A percentile compares a stretch with the other conserved stretches of the same genome.
Evolutionary conservation across 2,329 filamentous ascomycete species (phyloP).

Genomic region (Botryotinia narcissicola): DNA sequence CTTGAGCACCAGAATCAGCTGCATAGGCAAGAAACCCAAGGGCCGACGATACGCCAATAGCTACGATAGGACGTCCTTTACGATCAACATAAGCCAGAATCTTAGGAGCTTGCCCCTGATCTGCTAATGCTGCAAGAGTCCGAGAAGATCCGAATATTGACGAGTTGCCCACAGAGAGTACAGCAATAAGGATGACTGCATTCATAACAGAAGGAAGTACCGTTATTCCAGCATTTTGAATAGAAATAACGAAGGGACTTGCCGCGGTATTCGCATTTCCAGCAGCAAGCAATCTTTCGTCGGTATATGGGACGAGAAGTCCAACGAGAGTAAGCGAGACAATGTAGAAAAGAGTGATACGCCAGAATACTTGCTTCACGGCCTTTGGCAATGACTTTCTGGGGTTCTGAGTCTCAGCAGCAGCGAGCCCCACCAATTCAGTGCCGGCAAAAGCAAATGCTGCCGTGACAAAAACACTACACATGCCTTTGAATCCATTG

Average conservation of each 20-base stretch:
- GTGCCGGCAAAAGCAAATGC: constrained; percentile 76
- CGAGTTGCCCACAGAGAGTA: constrained; percentile 88
- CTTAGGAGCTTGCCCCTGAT: constrained; percentile 78
- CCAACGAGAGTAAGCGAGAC: constrained; percentile 79
- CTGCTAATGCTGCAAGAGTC: constrained; percentile 84
- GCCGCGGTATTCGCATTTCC: constrained; percentile 65
- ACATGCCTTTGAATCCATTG: constrained; percentile 81
- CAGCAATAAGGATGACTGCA: constrained; percentile 86
- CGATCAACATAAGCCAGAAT: constrained; percentile 80
- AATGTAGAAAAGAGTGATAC: constrained; percentile 87
- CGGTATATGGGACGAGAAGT: constrained; percentile 73
- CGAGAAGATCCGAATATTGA: constrained; percentile 88
- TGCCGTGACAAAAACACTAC: constrained; percentile 72
- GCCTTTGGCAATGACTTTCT: constrained; percentile 80
- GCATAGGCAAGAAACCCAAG: constrained; percentile 78
- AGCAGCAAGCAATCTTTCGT: constrained; percentile 60
- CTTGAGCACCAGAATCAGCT: constrained; percentile 55
- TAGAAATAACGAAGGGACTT: constrained; percentile 92
- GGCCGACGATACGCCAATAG: constrained; percentile 64
- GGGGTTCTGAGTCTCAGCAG: constrained; percentile 76
- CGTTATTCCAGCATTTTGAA: constrained; percentile 76
- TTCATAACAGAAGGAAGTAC: constrained; percentile 89
- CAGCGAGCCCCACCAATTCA: constrained; percentile 73
- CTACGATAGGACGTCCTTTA: constrained; percentile 72
- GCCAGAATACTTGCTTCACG: constrained; percentile 93